Base-by-base conservation (phyloP, 73 alveolate genomes). In the Paramecium tetraurelia region DNA sequence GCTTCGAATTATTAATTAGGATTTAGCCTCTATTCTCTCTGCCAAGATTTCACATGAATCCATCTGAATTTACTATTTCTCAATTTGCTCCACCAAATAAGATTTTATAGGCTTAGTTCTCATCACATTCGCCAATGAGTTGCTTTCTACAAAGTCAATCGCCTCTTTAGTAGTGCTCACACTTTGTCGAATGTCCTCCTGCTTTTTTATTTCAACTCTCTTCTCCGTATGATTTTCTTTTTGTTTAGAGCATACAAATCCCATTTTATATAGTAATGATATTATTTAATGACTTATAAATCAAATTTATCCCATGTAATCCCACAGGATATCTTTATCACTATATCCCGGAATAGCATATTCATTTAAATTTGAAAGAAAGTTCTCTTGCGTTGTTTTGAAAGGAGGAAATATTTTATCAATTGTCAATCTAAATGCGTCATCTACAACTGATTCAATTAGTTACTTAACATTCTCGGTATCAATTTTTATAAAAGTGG, bases 381-480 rank as follows among this genome's bases (percentile, higher is more conserved):
- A 72, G 63, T 72, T 72, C 33, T 80, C 90, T 46, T 80, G 31
- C 9, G 48, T 48, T 7, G 63, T 22, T 80, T 72, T 72, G 59
- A 80, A 44, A 5, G 94, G 87, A 22, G 85, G 50, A 50, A 89
- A 89, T 69, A 89, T 72, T 44, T 83, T 89, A 70, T 89, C 94
- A 5, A 89, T 89, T 0, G 94, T 89, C 8, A 89, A 46, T 48
- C 94, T 69, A 50, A 89, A 89, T 43, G 92, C 94, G 36, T 89
- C 94, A 89, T 89, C 90, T 71, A 89, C 24, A 21, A 21, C 44
- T 9, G 0, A 21, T 4, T 24, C 14, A 18, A 20, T 21, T 16
- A 7, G 3, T 10, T 86, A 86, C 93, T 86, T 35, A 86, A 27
- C 93, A 86, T 86, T 35, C 93, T 59, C 3, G 93, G 93, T 24